Base-by-base conservation (phyloP, 257 asterid species). In the Pogostemon cablin region DNA sequence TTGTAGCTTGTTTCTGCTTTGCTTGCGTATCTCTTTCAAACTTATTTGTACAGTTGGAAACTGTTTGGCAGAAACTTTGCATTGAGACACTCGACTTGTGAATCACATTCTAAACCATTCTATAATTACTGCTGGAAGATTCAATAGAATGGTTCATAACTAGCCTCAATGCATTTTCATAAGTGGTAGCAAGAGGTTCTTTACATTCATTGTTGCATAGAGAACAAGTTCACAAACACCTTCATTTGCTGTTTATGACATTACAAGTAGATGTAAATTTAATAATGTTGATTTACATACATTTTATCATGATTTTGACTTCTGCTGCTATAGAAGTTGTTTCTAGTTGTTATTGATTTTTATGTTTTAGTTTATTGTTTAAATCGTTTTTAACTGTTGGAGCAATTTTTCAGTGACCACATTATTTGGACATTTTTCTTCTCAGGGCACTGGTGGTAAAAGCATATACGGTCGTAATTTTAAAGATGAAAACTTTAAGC, bases 371-470 rank as follows among this genome's bases (percentile, higher is more conserved):
- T 64, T 42, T 47, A 59, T 71, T 57, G 56, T 68, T 72, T 32
- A 32, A 56, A 68, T 44, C 37, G 10, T 41, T 5, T 52, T 40
- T 5, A 72, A 63, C 65, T 59, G n/a, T 42, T 71, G 11, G 66
- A 40, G 63, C 54, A 7, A 12, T 63, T 35, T 48, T 35, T 38
- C 20, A 54, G 38, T 53, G 37, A 68, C 65, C 69, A 35, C 52
- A 60, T 54, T 61, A 15, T 62, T 60, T 74, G 60, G 20, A 32
- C 44, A 40, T 50, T 65, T 68, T 38, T 71, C 12, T 53, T 75
- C 67, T 41, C 81, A 91, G 99, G 99, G 97, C 68, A 91, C 97
- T 38, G 99, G 99, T 77, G 99, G 99, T 37, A 91, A 93, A 77
- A 91, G 99, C 86, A 93, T 91, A 52, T 91, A 93, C 48, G 98